Evolutionary conservation across 1,284 basidiomycete genomes (phyloP).

Genomic region (Cryptococcus deneoformans): DNA sequence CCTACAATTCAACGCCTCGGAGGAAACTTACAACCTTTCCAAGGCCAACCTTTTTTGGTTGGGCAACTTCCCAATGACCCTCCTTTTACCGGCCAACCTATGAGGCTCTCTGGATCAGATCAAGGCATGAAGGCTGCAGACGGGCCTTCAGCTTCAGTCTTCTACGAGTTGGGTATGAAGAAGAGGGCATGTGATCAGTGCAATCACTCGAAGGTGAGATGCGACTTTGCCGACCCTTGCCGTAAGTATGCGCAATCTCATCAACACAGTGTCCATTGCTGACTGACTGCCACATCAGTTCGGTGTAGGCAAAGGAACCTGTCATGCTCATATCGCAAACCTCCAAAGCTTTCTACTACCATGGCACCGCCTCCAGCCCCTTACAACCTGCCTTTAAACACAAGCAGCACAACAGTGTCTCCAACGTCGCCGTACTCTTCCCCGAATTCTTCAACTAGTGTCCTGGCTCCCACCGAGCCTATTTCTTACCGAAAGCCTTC

Average conservation of each 20-base stretch:
- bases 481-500: slow-evolving; percentile 9
- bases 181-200: slow-evolving; percentile 70
- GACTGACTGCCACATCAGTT: slow-evolving; percentile 51
- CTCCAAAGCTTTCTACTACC: slow-evolving; percentile 35
- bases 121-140: slow-evolving; percentile 12
- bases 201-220: slow-evolving; percentile 72
- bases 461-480: slow-evolving; percentile 3
- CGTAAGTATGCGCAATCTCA: slow-evolving; percentile 44
- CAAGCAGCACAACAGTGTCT: too few species aligned
- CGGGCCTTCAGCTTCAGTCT: slow-evolving; percentile 1
- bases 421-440: too few species aligned
- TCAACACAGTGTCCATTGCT: background rate
- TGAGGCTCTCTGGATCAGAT: slow-evolving; percentile 23
- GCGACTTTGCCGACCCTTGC: slow-evolving; percentile 77
- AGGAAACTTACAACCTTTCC: too few species aligned
- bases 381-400: too few species aligned
- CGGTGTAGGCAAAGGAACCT: slow-evolving; percentile 73
- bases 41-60: too few species aligned
- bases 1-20: slow-evolving; percentile 1
- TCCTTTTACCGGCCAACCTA: slow-evolving; percentile 21
- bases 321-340: slow-evolving; percentile 79
- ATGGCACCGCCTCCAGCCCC: background rate
- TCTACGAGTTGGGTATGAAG: slow-evolving; percentile 41
- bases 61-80: background rate
- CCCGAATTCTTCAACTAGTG: slow-evolving; percentile 3